Base-by-base conservation (phyloP, 192 early-diverging fungal genomes). In the Obelidium mucronatum region DNA sequence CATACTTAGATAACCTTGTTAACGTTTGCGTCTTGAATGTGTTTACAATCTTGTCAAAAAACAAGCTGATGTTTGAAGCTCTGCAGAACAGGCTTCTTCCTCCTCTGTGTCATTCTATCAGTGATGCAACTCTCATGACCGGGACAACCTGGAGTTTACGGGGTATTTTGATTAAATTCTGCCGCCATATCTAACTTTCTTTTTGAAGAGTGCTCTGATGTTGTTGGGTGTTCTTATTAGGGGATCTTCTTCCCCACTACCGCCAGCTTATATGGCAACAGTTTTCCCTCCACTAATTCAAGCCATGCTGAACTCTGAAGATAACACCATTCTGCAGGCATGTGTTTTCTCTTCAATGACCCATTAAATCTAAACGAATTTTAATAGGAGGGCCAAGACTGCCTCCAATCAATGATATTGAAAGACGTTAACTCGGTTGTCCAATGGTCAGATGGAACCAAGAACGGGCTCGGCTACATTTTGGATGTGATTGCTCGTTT, bases 271-370 rank as follows among this genome's bases (percentile, higher is more conserved):
- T 65, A 67, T 78, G 24, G 31, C 42, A 8, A 26, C 91, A 44
- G 85, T 97, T 54, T 97, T 96, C 79, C 94, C 94, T 5, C 79
- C 80, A 26, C 82, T 98, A 40, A 93, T 98, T 83, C 87, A 86
- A 42, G 84, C 94, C 11, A 78, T 95, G 56, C 83, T 89, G 65
- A 81, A 78, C 5, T 85, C 86, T 19, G 90, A 90, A 42, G 94
- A 99, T 75, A 84, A 81, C 61, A 88, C 90, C 44, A 88, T 97
- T 52, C 83, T 97, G 44, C 97, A 98, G 82, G 88, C 85, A 40
- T 24, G 31, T 37, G 3, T 2, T 26, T 53, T 44, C 53, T 28
- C 39, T 48, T 36, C 24, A 39, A 40, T 30, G 19, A n/a, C 3
- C 1, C 28, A 13, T 37, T 17, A 51, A 44, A 28, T 15, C 31